Evolutionary conservation across 1,284 basidiomycete genomes (phyloP).

Genomic region (Abortiporus biennis): DNA sequence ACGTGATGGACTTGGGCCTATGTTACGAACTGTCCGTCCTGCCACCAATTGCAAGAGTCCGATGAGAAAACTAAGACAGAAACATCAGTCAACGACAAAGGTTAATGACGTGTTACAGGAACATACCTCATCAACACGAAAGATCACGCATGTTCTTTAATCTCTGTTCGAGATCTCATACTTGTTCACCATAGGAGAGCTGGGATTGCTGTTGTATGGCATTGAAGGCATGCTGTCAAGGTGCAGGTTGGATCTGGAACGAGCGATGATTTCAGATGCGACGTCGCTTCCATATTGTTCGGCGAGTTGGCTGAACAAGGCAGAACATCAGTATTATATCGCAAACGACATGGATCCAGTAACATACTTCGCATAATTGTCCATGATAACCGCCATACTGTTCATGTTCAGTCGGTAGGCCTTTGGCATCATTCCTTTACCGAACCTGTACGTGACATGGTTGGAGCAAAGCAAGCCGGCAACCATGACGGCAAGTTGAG

Average conservation of each 20-base stretch:
- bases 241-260: conserved; percentile 31
- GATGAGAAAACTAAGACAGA: too few species aligned
- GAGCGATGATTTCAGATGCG: conserved; percentile 32
- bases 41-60: too few species aligned
- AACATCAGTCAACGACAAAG: too few species aligned
- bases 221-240: conserved; percentile 27
- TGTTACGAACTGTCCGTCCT: too few species aligned
- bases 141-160: too few species aligned
- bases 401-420: conserved; percentile 52
- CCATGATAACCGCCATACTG: conserved; percentile 58
- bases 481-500: conserved; percentile 46
- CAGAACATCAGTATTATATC: conserved; percentile 3
- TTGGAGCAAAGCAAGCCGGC: conserved; percentile 50
- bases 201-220: conserved; percentile 20
- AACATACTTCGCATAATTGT: conserved; percentile 52
- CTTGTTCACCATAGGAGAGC: too few species aligned
- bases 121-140: too few species aligned
- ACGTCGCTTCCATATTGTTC: conserved; percentile 40
- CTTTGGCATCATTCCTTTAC: conserved; percentile 62
- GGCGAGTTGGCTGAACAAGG: conserved; percentile 31
- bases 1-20: too few species aligned
- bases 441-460: conserved; percentile 61
- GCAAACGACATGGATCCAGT: neutral
- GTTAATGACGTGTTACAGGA: too few species aligned
- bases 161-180: too few species aligned